Base-by-base conservation (phyloP, 176 grass and related monocot species). In the Secale cereale region DNA sequence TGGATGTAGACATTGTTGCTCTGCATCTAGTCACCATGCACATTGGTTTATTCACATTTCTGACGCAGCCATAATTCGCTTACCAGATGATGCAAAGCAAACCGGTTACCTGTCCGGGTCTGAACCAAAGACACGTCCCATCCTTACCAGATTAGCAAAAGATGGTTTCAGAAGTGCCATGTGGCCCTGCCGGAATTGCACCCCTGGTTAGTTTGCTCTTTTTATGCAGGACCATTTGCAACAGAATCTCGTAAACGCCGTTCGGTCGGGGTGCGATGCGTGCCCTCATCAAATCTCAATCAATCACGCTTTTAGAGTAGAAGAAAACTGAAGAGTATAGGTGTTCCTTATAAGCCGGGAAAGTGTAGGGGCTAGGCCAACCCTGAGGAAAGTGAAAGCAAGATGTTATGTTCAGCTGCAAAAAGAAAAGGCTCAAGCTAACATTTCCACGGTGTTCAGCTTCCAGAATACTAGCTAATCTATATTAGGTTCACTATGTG, bases 121-220 rank as follows among this genome's bases (percentile, higher is more conserved):
- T 35, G 54, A 65, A 73, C 52, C 73, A 65, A 61, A 65, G 74
- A 77, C 65, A 45, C 74, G 88, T 83, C 83, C 74, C 65, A 59
- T 86, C 74, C 13, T 83, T 90, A 74, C 88, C 88, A 71, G 65
- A 90, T 83, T 86, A 86, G 88, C 79, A 74, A 90, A 90, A 86
- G 88, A 43, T 17, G 83, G 63, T 72, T 36, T 66, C 87, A 46
- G 45, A 46, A 60, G 8, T 10, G 69, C 70, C 84, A 86, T 75
- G 84, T 66, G 88, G 41, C 57, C 73, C 37, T 64, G 65, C 83
- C 65, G 26, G 32, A 65, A 86, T 46, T 78, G 65, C 84, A 65
- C 43, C 4, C 25, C 4, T 31, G 4, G 3, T 78, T 28, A 4
- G 4, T 1, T 28, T 59, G 54, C 83, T 73, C 72, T 82, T 31